A percentile compares a stretch with the other conserved stretches of the same genome.
phyloP scores from a whole-genome alignment of 306 rosid genomes.

The Lablab purpureus region DNA sequence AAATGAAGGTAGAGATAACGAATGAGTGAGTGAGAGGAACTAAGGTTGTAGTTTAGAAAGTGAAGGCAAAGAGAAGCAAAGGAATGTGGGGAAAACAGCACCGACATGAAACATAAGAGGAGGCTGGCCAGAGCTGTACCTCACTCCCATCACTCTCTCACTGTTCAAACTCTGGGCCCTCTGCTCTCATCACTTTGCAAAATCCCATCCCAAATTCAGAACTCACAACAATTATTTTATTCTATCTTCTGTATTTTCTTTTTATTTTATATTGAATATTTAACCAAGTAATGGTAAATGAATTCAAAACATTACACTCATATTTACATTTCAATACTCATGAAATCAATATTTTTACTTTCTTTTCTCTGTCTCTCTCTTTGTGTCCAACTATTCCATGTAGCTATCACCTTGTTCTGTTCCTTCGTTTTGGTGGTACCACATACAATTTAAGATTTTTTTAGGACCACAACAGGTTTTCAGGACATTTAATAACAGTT shows the following conservation, averaged over 20 bases:
- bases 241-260: background rate
- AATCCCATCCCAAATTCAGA: background rate
- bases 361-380: background rate
- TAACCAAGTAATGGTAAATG: too few species aligned
- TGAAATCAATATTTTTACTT: background rate
- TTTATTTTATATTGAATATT: too few species aligned
- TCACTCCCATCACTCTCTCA: constrained; percentile 30
- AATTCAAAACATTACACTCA: too few species aligned
- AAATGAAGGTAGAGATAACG: background rate
- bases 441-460: background rate
- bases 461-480: background rate
- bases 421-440: background rate
- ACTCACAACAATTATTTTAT: background rate
- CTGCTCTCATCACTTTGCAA: background rate
- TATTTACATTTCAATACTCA: too few species aligned
- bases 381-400: background rate
- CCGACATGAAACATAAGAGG: constrained; percentile 21
- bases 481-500: background rate
- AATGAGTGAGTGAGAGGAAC: constrained; percentile 1
- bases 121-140: constrained; percentile 12
- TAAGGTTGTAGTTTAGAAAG: background rate
- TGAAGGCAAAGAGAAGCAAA: background rate
- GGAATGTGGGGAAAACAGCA: background rate
- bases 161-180: constrained; percentile 19
- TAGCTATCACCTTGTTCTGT: constrained; percentile 2